Evolutionary conservation across 1,284 basidiomycete genomes (phyloP), one percentile per base, ranked within the genome.

Genomic region (Ustilago hordei): DNA sequence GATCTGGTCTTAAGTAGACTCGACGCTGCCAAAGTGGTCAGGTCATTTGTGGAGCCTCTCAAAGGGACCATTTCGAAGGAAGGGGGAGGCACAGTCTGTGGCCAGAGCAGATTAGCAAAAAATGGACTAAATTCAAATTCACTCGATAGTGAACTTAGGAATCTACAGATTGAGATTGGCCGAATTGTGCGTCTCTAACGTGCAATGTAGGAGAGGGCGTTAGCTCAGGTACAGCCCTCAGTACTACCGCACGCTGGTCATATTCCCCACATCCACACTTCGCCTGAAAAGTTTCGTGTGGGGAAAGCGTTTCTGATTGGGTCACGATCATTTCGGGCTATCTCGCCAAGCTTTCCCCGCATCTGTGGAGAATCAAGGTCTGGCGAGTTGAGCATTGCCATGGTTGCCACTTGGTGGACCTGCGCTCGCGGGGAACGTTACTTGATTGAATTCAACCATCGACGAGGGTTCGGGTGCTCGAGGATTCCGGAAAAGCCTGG

Each of bases 301-400:
- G 62, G 62, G 62, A 17, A 56, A 35, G 32, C 55, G 45, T 57
- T 56, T 38, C 55, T 64, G 55, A 64, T 53, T 64, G 62, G 61
- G n/a, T n/a, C 7, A 47, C 17, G 13, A 45, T 36, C 12, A 17
- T 23, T 55, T 35, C 52, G 41, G 50, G 52, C n/a, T 34, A 39
- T 31, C 15, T 31, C 36, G 13, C 41, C 31, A 31, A 12, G 36
- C 19, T 31, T 23, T 32, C 57, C 43, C 57, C 43, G 34, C 45
- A 50, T 38, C 32, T 59, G 45, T 32, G 43, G 45, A 47, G 45
- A 58, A 48, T 45, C 32, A 32, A 32, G 9, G 36, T 38, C 13
- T 38, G 13, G 13, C 36, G 36, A 13, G 9, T 38, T 4, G 36
- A 41, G 39, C 11, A 7, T 45, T 11, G 43, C 43, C 43, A 45